These are phyloP conservation scores for Trichosporon sp. DNA, from an alignment of 1,284 basidiomycete species.

Conservation along the genomic window DNA sequence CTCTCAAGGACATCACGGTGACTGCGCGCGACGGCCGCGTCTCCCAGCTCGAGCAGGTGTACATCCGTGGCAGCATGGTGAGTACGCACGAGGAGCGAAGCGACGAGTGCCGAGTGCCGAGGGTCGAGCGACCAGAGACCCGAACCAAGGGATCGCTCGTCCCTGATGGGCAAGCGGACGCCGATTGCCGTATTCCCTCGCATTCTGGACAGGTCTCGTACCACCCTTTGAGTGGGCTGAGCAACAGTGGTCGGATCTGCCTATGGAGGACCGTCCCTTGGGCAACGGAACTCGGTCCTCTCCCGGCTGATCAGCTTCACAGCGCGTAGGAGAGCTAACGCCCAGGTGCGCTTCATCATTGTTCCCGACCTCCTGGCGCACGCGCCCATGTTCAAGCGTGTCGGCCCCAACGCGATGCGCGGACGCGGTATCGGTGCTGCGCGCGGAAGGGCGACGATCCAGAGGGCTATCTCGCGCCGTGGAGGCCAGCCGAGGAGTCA, in stretches of 20 bases:
- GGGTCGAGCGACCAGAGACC: too few species aligned
- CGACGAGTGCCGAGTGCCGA: background rate
- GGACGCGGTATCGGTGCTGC: slow-evolving; percentile 95
- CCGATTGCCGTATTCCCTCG: too few species aligned
- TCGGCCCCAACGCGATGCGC: slow-evolving; percentile 97
- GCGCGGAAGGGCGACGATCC: slow-evolving; percentile 58
- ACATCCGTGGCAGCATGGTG: slow-evolving; percentile 94
- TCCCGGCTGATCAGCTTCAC: too few species aligned
- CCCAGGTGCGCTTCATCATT: slow-evolving; percentile 85
- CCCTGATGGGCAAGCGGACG: too few species aligned
- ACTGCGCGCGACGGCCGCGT: slow-evolving; percentile 97
- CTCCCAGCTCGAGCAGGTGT: slow-evolving; percentile 98
- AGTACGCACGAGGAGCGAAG: slow-evolving; percentile 27
- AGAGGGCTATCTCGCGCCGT: slow-evolving; percentile 39
- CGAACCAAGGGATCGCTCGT: too few species aligned
- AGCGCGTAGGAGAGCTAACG: background rate
- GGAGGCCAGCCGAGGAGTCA: slow-evolving; percentile 54
- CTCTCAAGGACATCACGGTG: slow-evolving; percentile 93
- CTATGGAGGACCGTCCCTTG: too few species aligned
- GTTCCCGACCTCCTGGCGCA: slow-evolving; percentile 99
- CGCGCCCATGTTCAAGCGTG: slow-evolving; percentile 99
- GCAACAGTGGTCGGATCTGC: too few species aligned
- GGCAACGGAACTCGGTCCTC: too few species aligned
- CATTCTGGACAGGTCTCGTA: too few species aligned
- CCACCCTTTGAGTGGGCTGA: too few species aligned